phyloP scores from a whole-genome alignment of 176 grass and related monocot species.

The Pontederia crassipes region DNA sequence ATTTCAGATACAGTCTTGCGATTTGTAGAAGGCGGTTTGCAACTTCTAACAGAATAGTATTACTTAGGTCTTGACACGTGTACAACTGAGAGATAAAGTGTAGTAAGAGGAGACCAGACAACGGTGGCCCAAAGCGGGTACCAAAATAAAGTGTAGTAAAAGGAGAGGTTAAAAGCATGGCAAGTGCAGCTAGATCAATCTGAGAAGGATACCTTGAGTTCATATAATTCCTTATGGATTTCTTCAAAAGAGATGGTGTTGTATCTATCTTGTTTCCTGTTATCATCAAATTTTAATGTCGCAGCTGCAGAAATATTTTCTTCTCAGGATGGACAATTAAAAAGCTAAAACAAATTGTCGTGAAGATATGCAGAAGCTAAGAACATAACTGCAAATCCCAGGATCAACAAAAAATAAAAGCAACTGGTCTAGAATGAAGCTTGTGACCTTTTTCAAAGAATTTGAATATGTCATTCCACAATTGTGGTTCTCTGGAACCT shows the following conservation, averaged over 20 bases:
- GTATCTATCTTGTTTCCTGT: conserved; percentile 51
- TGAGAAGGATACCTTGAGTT: conserved; percentile 59
- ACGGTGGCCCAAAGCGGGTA: too few relatives aligned
- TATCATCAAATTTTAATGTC: conserved; percentile 56
- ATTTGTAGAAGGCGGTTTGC: too few relatives aligned
- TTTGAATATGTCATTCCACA: conserved; percentile 93
- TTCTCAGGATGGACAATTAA: conserved; percentile 7
- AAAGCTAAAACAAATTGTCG: too few relatives aligned
- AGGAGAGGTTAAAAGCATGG: neutral
- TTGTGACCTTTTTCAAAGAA: conserved; percentile 71
- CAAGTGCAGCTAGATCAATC: neutral
- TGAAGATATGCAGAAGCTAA: neutral
- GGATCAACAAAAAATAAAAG: neutral
- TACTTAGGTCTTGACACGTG: too few relatives aligned
- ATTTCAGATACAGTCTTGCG: too few relatives aligned
- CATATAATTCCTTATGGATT: conserved; percentile 69
- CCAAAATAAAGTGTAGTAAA: too few relatives aligned
- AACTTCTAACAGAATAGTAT: too few relatives aligned
- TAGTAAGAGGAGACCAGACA: too few relatives aligned
- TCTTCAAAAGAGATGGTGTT: conserved; percentile 77
- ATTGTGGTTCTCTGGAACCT: conserved; percentile 57
- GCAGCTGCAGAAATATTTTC: conserved; percentile 43
- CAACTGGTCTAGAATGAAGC: neutral
- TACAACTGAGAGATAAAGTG: too few relatives aligned
- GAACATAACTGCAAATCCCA: conserved; percentile 13